A percentile compares a stretch with the other conserved stretches of the same genome.
phyloP scores from a whole-genome alignment of 306 rosid genomes.

The Cucurbita pepo region DNA sequence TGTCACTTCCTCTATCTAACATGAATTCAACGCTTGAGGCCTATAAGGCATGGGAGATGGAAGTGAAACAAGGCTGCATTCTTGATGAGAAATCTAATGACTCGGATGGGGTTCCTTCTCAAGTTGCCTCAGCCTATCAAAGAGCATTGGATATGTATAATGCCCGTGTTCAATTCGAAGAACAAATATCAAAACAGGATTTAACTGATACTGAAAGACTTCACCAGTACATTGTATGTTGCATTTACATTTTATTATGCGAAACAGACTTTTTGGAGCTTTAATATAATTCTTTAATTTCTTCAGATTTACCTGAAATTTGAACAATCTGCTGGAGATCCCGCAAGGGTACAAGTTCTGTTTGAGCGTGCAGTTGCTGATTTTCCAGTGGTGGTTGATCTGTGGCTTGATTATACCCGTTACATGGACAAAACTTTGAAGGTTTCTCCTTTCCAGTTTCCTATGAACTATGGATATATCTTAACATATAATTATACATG shows the following conservation, averaged over 20 bases:
- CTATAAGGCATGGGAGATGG: conserved; percentile 79
- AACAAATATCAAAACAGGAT: conserved; percentile 36
- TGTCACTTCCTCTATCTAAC: conserved; percentile 66
- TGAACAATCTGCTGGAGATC: conserved; percentile 67
- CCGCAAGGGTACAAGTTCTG: conserved; percentile 60
- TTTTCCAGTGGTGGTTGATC: conserved; percentile 59
- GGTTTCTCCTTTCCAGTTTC: conserved; percentile 28
- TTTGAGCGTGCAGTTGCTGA: conserved; percentile 78
- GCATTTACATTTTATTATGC: not conserved
- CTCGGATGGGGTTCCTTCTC: conserved; percentile 34
- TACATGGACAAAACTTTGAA: conserved; percentile 76
- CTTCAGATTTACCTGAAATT: conserved; percentile 64
- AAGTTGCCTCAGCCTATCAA: conserved; percentile 46
- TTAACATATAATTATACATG: not conserved
- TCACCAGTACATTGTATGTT: conserved; percentile 48
- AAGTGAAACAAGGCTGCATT: conserved; percentile 37
- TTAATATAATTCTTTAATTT: not conserved
- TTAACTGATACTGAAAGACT: conserved; percentile 48
- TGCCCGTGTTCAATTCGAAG: conserved; percentile 52
- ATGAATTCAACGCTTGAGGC: conserved; percentile 49
- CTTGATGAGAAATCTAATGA: conserved; percentile 25
- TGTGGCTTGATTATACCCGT: conserved; percentile 77
- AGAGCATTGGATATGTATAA: conserved; percentile 67
- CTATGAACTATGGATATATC: not conserved
- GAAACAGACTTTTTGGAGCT: not conserved